Conservation (phyloP, 129 eudicot genomes). For the Centrapalus pauciflorus region DNA sequence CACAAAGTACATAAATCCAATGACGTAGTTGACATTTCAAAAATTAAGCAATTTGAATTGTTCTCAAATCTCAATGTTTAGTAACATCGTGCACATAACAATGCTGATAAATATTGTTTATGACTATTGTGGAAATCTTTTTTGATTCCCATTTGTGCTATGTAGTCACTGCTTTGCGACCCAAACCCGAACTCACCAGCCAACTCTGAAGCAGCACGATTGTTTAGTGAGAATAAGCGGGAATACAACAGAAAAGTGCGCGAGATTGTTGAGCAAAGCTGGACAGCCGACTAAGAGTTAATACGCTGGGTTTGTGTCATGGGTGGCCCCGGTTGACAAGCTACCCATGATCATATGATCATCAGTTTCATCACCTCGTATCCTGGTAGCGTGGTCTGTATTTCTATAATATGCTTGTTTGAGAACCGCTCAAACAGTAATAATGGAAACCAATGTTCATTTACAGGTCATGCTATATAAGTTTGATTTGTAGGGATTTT, state of each 20-base stretch:
- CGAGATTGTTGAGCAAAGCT: slow-evolving; percentile 85
- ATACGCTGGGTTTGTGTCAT: not conserved
- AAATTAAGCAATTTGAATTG: no score
- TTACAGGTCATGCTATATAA: slow-evolving; percentile 22
- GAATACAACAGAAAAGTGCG: slow-evolving; percentile 74
- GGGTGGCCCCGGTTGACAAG: not conserved
- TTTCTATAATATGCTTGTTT: slow-evolving; percentile 12
- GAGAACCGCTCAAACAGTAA: slow-evolving; percentile 10
- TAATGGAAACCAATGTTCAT: slow-evolving; percentile 24
- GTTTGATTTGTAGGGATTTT: slow-evolving; percentile 18
- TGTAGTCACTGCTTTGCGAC: slow-evolving; percentile 71
- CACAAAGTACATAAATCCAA: no score
- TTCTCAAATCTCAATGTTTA: not conserved
- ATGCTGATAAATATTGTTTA: no score
- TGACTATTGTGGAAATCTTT: no score
- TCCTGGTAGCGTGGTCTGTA: slow-evolving; percentile 4
- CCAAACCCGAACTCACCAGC: slow-evolving; percentile 87
- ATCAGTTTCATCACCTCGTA: not conserved
- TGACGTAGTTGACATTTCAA: no score
- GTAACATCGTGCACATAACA: slow-evolving; percentile 6
- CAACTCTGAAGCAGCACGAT: slow-evolving; percentile 75
- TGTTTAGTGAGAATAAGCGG: slow-evolving; percentile 76
- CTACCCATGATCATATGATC: not conserved
- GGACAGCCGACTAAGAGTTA: slow-evolving; percentile 62
- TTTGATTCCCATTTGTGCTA: slow-evolving; percentile 6